Evolutionary conservation across 2,329 filamentous ascomycete species (phyloP).

Genomic region (Paecilomyces dactylethromorphus): DNA sequence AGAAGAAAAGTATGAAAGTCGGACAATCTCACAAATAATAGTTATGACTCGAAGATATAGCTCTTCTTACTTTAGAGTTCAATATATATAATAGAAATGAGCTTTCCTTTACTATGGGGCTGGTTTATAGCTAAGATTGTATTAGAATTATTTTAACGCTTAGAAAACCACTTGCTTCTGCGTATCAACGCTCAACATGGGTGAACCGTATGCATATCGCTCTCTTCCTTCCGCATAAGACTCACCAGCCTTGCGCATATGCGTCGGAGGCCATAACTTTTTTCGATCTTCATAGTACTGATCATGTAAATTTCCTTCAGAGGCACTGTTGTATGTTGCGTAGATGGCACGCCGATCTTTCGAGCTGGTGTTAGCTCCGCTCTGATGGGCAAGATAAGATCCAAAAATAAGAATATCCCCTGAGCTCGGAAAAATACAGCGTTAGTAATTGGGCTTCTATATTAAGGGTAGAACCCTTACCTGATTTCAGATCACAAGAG

Average conservation of each 20-base stretch:
- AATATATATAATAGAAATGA: too few relatives aligned
- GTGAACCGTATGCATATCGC: slow-evolving; percentile 32
- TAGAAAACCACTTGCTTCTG: slow-evolving; percentile 1
- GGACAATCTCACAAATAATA: too few relatives aligned
- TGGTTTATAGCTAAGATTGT: neutral
- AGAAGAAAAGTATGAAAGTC: too few relatives aligned
- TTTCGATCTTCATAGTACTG: slow-evolving; percentile 36
- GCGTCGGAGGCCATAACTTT: slow-evolving; percentile 36
- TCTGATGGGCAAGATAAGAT: slow-evolving; percentile 34
- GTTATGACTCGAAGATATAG: too few relatives aligned
- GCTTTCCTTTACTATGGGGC: too few relatives aligned
- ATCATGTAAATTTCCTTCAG: slow-evolving; percentile 37
- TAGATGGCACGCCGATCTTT: slow-evolving; percentile 35
- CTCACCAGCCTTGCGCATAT: slow-evolving; percentile 28
- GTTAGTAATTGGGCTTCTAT: neutral
- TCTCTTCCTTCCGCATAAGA: slow-evolving; percentile 27
- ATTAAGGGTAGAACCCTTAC: slow-evolving; percentile 11
- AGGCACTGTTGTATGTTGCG: slow-evolving; percentile 35
- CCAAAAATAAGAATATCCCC: slow-evolving; percentile 34
- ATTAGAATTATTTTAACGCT: neutral
- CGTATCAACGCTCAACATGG: slow-evolving; percentile 31
- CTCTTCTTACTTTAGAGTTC: too few relatives aligned
- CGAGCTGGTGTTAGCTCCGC: slow-evolving; percentile 26
- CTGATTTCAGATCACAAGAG: slow-evolving; percentile 25
- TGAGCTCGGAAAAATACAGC: slow-evolving; percentile 3